Evolutionary conservation across 2,329 filamentous ascomycete genomes (phyloP), one percentile per base, ranked within the genome.

Genomic region (Rachicladosporium sp.): DNA sequence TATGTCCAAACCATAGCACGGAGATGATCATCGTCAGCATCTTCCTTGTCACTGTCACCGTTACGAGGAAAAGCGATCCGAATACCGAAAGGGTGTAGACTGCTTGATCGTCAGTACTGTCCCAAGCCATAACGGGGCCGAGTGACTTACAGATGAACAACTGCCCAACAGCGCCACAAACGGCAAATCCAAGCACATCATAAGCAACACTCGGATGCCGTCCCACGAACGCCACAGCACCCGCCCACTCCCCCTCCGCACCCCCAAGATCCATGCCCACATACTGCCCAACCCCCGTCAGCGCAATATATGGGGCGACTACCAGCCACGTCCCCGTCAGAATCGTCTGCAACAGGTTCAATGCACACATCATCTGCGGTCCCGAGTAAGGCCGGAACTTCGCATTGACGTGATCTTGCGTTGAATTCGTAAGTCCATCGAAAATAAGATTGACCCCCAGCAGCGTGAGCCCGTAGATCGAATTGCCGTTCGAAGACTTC

Each of bases 1-100:
- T 76, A 62, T 98, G 91, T 21, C 91, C 91, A 59, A 96, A 98
- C 65, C 86, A 87, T 44, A 96, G 69, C 21, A 98, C 91, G 39
- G 86, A 94, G 37, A 96, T 71, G 43, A 96, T 85, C 91, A 98
- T 98, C 50, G 89, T 96, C 60, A 96, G 75, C 91, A 98, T 98
- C 69, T 98, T 98, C 56, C 91, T 75, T 34, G 91, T 98, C 34
- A 98, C 91, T 2, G 87, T 98, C 2, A 98, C 88, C 4, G 91
- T 96, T 33, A 96, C 89, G 36, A 98, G 76, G 37, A 96, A 73
- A 35, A 98, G 74, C 7, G 82, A 91, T 7, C 84, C 91, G 66
- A 96, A 98, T 36, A 83, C 85, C 10, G 87, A 82, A 4, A 98
- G 74, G 0, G 91, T 96, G 64, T 93, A 88, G 70, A 94, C 64